Evolutionary conservation across 768 basidiomycete species (phyloP), one percentile per base, ranked within the genome.

Genomic region (Boletus rufocinnamomeus): DNA sequence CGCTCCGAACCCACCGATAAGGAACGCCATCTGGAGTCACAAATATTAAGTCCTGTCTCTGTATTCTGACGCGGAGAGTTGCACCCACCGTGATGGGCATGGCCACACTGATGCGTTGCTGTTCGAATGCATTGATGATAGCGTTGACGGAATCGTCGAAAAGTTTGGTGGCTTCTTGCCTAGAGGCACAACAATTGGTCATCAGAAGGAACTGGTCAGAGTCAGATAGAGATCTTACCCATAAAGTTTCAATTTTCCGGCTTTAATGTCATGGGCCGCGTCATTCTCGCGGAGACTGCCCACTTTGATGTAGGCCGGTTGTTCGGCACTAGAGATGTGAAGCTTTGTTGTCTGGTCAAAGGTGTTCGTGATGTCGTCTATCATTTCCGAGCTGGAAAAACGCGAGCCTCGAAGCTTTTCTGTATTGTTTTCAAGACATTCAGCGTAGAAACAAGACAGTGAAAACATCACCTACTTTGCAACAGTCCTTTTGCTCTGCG

Each of bases 1-100:
- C 5, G 80, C 77, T 19, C 77, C 76, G 57, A 82, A 82, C 0
- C 80, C 82, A 21, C 83, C 82, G 2, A 83, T 77, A 6, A 86
- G 76, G 51, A 82, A 76, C 10, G 77, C 45, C 56, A 56, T 60
- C 62, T 64, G 44, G 4, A 28, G 13, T 41, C 7, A 35, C 5
- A 16, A 14, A 34, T 3, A 13, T 54, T n/a, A 4, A 47, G 32
- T 2, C 4, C 5, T 10, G 25, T 9, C 2, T 23, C 21, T 13
- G 10, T 9, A 27, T 32, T n/a, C 25, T n/a, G n/a, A 44, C 25
- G 2, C 1, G 2, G 38, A 43, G 16, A 40, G 17, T 35, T 16
- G 19, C 9, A 63, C 71, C 9, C 40, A 75, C 77, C 4, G 69
- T 68, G 37, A 79, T 72, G 2, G 60, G 56, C 10, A 59, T 61